Conservation (phyloP, 768 basidiomycete species). For the Tulasnella sp. region DNA sequence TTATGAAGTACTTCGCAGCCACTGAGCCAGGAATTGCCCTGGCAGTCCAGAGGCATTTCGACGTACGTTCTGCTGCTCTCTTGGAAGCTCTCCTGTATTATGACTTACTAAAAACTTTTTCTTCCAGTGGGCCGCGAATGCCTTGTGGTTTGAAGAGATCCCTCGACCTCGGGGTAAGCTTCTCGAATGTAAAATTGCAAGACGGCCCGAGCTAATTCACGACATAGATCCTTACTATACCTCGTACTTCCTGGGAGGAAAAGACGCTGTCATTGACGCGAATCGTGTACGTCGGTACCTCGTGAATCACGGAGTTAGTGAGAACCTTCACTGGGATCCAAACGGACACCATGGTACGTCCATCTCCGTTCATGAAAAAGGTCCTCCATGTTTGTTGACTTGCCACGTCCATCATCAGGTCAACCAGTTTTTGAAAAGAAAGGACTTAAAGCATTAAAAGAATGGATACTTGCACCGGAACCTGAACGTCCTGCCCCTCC, state of each 20-base stretch:
- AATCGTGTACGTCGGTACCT: constrained; percentile 39
- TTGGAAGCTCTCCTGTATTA: no score
- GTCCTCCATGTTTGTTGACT: not conserved
- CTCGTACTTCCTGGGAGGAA: constrained; percentile 69
- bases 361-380: not conserved
- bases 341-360: constrained; percentile 43
- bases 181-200: no score
- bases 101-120: no score
- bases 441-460: not conserved
- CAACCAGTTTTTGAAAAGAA: not conserved
- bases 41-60: constrained; percentile 69
- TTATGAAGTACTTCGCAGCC: constrained; percentile 81
- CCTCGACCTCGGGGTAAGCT: constrained; percentile 41
- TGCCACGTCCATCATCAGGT: not conserved
- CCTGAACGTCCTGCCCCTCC: not conserved
- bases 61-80: constrained; percentile 24
- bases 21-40: constrained; percentile 82
- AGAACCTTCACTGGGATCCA: constrained; percentile 55
- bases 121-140: constrained; percentile 74
- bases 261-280: constrained; percentile 68
- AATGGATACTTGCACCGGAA: not conserved
- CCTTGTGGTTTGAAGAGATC: constrained; percentile 84
- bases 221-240: constrained; percentile 56
- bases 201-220: no score
- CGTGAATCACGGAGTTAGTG: constrained; percentile 55